Percentiles rank a stretch among this genome's conserved stretches.
phyloP scores from a whole-genome alignment of 2,329 filamentous ascomycete species.

The Fusarium hainanense region DNA sequence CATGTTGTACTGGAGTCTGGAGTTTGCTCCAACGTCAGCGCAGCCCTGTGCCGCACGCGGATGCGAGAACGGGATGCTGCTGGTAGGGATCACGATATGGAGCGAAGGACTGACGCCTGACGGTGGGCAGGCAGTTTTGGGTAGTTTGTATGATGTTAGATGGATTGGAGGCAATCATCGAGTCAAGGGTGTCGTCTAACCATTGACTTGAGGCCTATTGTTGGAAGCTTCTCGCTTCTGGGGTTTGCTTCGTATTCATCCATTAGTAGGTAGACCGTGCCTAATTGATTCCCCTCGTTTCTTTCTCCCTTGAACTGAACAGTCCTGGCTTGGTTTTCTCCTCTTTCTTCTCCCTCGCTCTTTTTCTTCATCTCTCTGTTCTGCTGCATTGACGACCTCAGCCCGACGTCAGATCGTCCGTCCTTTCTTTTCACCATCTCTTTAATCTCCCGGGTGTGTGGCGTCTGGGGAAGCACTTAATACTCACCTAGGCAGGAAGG shows the following conservation, averaged over 20 bases:
- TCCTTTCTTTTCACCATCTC: slow-evolving; percentile 5
- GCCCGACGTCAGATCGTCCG: slow-evolving; percentile 2
- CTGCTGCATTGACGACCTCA: slow-evolving; percentile 10
- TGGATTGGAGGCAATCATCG: slow-evolving; percentile 27
- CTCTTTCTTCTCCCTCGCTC: slow-evolving; percentile 23
- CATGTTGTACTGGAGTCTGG: slow-evolving; percentile 15
- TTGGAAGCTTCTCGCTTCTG: slow-evolving; percentile 36
- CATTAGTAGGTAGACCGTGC: slow-evolving; percentile 13
- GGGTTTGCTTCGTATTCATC: slow-evolving; percentile 40
- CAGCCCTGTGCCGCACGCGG: slow-evolving; percentile 33
- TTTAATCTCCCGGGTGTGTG: slow-evolving; percentile 17
- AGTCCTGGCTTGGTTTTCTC: background rate
- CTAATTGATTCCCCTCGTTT: slow-evolving; percentile 26
- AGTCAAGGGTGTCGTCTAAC: slow-evolving; percentile 31
- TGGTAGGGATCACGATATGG: slow-evolving; percentile 41
- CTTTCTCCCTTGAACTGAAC: slow-evolving; percentile 27
- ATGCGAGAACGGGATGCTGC: slow-evolving; percentile 26
- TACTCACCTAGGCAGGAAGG: slow-evolving; percentile 15
- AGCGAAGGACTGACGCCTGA: background rate
- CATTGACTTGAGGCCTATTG: slow-evolving; percentile 14
- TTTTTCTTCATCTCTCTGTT: slow-evolving; percentile 1
- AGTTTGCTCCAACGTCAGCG: slow-evolving; percentile 25
- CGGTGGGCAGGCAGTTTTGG: slow-evolving; percentile 8
- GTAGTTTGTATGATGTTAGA: slow-evolving; percentile 16
- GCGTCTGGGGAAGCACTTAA: slow-evolving; percentile 15